Conservation (phyloP, 2,329 filamentous ascomycete genomes). For the Fusarium lateritium region DNA sequence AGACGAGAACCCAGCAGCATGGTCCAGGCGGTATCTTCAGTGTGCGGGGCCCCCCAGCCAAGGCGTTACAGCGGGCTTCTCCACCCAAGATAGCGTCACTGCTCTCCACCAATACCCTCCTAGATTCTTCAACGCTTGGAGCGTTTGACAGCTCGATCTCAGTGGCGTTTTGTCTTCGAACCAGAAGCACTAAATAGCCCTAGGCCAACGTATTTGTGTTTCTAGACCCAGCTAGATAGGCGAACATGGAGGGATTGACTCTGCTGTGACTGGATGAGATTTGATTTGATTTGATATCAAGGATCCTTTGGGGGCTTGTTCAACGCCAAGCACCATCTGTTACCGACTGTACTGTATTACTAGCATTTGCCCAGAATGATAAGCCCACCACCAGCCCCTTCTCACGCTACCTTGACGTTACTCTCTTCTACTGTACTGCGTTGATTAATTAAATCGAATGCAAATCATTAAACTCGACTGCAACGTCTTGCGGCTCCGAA, state of each 20-base stretch:
- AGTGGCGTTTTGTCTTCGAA: conserved; percentile 22
- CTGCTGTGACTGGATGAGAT: not conserved
- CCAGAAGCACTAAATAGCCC: not conserved
- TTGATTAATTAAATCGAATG: conserved; percentile 5
- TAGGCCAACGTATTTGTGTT: conserved; percentile 6
- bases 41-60: conserved; percentile 33
- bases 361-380: conserved; percentile 35
- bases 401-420: conserved; percentile 31
- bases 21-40: conserved; percentile 26
- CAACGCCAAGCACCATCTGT: conserved; percentile 41
- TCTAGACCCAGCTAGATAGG: conserved; percentile 1
- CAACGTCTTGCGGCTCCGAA: conserved; percentile 19
- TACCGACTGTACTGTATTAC: conserved; percentile 26
- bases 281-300: conserved; percentile 14
- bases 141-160: conserved; percentile 42
- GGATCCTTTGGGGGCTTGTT: conserved; percentile 19
- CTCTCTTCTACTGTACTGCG: conserved; percentile 22
- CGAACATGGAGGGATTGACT: too few species aligned
- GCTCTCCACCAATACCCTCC: conserved; percentile 30
- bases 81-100: conserved; percentile 40
- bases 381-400: conserved; percentile 48
- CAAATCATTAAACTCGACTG: conserved; percentile 10
- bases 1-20: conserved; percentile 26
- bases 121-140: conserved; percentile 35
- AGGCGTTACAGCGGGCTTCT: conserved; percentile 19